Percentiles rank a stretch among this genome's conserved stretches.
Conservation (phyloP, 768 basidiomycete species). For the Xerocomus spinulosus region DNA sequence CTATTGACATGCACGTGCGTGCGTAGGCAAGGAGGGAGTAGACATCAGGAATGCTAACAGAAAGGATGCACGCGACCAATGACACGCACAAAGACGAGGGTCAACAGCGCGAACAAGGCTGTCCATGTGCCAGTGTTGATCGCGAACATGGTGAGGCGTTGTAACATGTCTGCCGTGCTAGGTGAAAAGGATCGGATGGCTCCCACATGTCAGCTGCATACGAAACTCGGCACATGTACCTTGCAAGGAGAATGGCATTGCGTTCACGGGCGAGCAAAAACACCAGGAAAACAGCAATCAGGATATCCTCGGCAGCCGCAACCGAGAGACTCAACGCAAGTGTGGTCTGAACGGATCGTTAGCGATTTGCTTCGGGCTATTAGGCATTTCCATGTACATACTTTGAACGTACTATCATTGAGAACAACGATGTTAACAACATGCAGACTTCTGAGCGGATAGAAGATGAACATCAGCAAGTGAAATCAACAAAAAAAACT, state of each 20-base stretch:
- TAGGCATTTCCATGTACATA: background rate
- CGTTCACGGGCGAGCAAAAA: background rate
- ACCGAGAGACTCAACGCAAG: background rate
- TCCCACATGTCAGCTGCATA: background rate
- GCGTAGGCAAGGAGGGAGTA: too few species aligned
- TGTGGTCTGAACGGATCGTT: background rate
- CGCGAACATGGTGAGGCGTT: background rate
- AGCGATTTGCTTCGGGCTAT: background rate
- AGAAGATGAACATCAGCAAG: background rate
- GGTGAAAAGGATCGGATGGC: background rate
- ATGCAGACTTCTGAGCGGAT: background rate
- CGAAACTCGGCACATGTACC: background rate
- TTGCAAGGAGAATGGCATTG: background rate
- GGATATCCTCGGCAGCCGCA: background rate
- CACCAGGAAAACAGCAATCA: background rate
- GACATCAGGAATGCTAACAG: too few species aligned
- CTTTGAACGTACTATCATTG: background rate
- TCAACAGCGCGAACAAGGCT: conserved; percentile 44
- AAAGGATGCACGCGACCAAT: too few species aligned
- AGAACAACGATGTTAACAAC: background rate
- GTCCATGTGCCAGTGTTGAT: conserved; percentile 37
- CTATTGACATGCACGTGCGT: too few species aligned
- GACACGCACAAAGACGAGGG: too few species aligned
- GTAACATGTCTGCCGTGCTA: conserved; percentile 2
- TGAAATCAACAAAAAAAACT: background rate